Conservation (phyloP, 495 filamentous ascomycete genomes). For the Beverwykella pulmonaria region DNA sequence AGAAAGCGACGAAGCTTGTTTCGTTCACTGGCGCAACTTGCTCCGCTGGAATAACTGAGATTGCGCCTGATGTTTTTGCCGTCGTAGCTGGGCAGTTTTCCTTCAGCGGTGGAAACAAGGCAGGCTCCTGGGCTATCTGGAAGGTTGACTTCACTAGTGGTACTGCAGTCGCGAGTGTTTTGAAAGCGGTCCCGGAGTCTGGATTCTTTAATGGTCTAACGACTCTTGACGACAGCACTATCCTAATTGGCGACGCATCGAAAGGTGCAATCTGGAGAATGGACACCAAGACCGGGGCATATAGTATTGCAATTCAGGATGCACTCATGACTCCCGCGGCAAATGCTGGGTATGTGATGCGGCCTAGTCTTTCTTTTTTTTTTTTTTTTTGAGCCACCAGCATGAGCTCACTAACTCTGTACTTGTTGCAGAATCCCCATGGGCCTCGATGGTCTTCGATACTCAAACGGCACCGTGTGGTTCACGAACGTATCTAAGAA, state of each 20-base stretch:
- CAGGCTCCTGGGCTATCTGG: slow-evolving; percentile 27
- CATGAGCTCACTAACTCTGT: neutral
- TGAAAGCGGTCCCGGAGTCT: slow-evolving; percentile 49
- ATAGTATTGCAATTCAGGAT: slow-evolving; percentile 30
- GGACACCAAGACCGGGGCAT: slow-evolving; percentile 17
- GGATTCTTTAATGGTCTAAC: slow-evolving; percentile 50
- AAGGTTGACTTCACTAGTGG: slow-evolving; percentile 24
- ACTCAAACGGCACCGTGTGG: slow-evolving; percentile 43
- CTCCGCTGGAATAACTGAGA: slow-evolving; percentile 25
- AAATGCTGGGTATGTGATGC: neutral
- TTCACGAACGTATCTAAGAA: slow-evolving; percentile 54
- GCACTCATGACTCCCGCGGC: slow-evolving; percentile 40
- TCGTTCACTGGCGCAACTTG: slow-evolving; percentile 19
- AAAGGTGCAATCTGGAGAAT: slow-evolving; percentile 26
- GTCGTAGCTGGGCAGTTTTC: slow-evolving; percentile 25
- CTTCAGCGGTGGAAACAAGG: slow-evolving; percentile 19
- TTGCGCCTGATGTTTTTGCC: slow-evolving; percentile 29
- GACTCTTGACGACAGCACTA: slow-evolving; percentile 45
- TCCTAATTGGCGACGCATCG: slow-evolving; percentile 44
- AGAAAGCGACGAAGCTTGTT: slow-evolving; percentile 20
- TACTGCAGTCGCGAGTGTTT: slow-evolving; percentile 41
- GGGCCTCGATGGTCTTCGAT: slow-evolving; percentile 33
- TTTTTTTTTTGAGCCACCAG: too few species aligned
- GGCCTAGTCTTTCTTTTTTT: neutral
- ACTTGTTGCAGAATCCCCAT: slow-evolving; percentile 13